These are phyloP conservation scores for Stereum hirsutum DNA, from an alignment of 1,284 basidiomycete genomes.

Conservation along the genomic window DNA sequence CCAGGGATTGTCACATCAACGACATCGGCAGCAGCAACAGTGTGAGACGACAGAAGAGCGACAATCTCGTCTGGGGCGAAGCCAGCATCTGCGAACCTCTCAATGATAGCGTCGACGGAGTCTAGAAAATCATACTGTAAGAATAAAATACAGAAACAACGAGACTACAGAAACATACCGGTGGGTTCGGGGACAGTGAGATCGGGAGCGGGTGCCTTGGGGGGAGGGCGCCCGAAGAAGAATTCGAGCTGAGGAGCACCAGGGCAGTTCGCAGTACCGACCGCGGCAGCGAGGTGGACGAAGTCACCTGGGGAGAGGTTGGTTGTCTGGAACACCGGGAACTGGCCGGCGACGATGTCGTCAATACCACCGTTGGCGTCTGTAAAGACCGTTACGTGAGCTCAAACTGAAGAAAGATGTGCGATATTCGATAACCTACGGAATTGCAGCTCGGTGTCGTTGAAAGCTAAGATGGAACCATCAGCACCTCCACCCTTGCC, in stretches of 20 bases:
- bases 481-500: slow-evolving; percentile 18
- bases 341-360: slow-evolving; percentile 18
- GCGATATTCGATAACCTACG: no score
- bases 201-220: slow-evolving; percentile 17
- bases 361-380: slow-evolving; percentile 20
- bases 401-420: no score
- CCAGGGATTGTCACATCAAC: slow-evolving; percentile 16
- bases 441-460: slow-evolving; percentile 15
- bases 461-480: slow-evolving; percentile 20
- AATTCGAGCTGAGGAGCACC: slow-evolving; percentile 20
- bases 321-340: slow-evolving; percentile 17
- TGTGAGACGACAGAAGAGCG: slow-evolving; percentile 18
- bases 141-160: background rate
- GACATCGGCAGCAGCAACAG: slow-evolving; percentile 16
- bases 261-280: slow-evolving; percentile 20
- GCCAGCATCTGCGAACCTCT: slow-evolving; percentile 15
- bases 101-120: slow-evolving; percentile 13
- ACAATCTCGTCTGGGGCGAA: slow-evolving; percentile 20
- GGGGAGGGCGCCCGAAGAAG: slow-evolving; percentile 16
- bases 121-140: background rate
- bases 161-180: slow-evolving; percentile 6
- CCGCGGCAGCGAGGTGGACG: slow-evolving; percentile 21
- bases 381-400: no score
- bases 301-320: slow-evolving; percentile 21
- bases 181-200: slow-evolving; percentile 20